Conservation (phyloP, 768 basidiomycete genomes). For the Mycena capillaripes region DNA sequence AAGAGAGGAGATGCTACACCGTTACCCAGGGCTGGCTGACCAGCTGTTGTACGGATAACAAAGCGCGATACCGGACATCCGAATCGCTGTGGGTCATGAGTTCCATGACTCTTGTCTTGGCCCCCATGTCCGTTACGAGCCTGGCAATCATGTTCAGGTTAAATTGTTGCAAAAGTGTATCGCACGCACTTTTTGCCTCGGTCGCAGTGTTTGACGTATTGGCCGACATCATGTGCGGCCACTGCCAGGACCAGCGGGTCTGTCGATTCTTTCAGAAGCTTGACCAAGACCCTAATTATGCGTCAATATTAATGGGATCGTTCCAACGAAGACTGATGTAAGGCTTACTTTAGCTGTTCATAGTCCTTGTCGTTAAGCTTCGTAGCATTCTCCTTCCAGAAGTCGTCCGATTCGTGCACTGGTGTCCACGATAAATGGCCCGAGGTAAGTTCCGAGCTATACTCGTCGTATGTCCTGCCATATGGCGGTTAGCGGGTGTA, state of each 20-base stretch:
- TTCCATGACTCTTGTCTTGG: slow-evolving; percentile 90
- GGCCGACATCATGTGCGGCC: slow-evolving; percentile 92
- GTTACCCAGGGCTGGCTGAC: slow-evolving; percentile 91
- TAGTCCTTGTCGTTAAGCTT: slow-evolving; percentile 89
- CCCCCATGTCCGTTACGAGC: slow-evolving; percentile 86
- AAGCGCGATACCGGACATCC: slow-evolving; percentile 93
- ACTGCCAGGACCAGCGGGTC: slow-evolving; percentile 91
- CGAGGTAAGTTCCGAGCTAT: slow-evolving; percentile 88
- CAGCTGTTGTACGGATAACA: slow-evolving; percentile 91
- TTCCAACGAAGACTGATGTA: not conserved
- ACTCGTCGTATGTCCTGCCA: slow-evolving; percentile 94
- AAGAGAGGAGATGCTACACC: slow-evolving; percentile 48
- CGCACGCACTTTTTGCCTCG: slow-evolving; percentile 89
- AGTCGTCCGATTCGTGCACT: slow-evolving; percentile 95
- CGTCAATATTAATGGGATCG: not conserved
- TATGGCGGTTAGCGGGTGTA: not conserved
- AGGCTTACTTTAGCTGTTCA: slow-evolving; percentile 83
- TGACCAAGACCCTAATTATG: slow-evolving; percentile 74
- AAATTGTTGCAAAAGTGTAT: not conserved
- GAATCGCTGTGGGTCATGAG: slow-evolving; percentile 91
- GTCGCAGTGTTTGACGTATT: slow-evolving; percentile 94
- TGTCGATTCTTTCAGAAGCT: slow-evolving; percentile 74
- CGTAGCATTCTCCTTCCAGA: slow-evolving; percentile 96
- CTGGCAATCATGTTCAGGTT: slow-evolving; percentile 53
- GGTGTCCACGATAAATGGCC: slow-evolving; percentile 97